Evolutionary conservation across 768 basidiomycete genomes (phyloP).

Genomic region (Terana coerulea): DNA sequence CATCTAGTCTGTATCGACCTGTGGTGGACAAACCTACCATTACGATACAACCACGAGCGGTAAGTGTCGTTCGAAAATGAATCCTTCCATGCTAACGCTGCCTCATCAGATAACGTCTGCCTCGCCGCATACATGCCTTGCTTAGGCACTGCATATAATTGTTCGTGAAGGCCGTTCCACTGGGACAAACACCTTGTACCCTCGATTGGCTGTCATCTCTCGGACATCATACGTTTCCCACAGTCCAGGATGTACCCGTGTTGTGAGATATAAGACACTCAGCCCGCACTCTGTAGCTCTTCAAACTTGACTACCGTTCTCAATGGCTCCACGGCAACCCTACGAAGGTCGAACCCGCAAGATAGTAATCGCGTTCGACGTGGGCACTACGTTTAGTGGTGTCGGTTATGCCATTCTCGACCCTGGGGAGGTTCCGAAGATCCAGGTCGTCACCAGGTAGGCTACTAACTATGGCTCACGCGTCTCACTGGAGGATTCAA

Average conservation of each 20-base stretch:
- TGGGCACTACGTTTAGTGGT: conserved; percentile 50
- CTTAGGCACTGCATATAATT: too few species aligned
- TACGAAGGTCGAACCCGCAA: not conserved
- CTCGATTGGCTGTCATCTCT: not conserved
- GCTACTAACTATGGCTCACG: too few species aligned
- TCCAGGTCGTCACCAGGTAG: conserved; percentile 45
- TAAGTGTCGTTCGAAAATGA: too few species aligned
- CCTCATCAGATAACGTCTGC: too few species aligned
- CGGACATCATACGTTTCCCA: not conserved
- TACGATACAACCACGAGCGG: too few species aligned
- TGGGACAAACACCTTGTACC: not conserved
- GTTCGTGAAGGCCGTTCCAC: not conserved
- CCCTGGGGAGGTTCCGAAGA: conserved; percentile 30
- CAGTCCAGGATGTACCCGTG: not conserved
- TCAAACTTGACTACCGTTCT: not conserved
- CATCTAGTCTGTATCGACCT: too few species aligned
- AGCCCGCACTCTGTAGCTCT: not conserved
- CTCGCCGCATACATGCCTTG: too few species aligned
- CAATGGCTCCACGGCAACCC: too few species aligned
- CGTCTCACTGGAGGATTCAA: too few species aligned
- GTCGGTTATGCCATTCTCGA: conserved; percentile 41
- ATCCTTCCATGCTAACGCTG: too few species aligned
- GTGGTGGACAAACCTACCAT: too few species aligned
- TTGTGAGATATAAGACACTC: too few species aligned
- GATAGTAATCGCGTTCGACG: conserved; percentile 32